These are phyloP conservation scores for Alectoria sarmentosa DNA, from an alignment of 495 filamentous ascomycete species.

Conservation along the genomic window DNA sequence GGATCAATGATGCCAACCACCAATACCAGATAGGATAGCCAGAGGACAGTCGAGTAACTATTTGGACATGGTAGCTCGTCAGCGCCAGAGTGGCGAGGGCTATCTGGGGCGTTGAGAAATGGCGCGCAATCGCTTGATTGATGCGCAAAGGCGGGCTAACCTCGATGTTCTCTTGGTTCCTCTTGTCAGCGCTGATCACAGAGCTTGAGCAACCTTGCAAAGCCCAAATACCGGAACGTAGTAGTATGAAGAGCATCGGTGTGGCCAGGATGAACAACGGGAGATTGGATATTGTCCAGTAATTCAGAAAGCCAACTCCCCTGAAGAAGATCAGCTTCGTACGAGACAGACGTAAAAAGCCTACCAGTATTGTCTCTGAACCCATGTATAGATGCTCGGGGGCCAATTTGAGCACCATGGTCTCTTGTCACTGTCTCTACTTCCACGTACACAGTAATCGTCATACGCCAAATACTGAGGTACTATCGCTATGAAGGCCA, in stretches of 20 bases:
- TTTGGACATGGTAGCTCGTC: conserved; percentile 84
- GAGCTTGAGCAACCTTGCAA: neutral
- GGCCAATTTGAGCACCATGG: conserved; percentile 66
- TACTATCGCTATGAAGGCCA: conserved; percentile 56
- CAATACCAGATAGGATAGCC: conserved; percentile 88
- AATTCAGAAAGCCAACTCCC: conserved; percentile 79
- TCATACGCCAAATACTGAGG: conserved; percentile 74
- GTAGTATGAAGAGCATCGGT: conserved; percentile 68
- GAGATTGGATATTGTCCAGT: conserved; percentile 82
- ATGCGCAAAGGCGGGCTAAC: neutral
- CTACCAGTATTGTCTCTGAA: conserved; percentile 87
- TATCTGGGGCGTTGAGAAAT: conserved; percentile 60
- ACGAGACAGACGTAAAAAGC: conserved; percentile 20
- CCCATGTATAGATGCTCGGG: conserved; percentile 87
- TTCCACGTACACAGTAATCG: conserved; percentile 52
- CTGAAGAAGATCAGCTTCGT: conserved; percentile 39
- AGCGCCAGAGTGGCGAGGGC: conserved; percentile 63
- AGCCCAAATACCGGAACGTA: conserved; percentile 50
- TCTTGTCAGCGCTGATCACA: neutral
- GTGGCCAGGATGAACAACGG: conserved; percentile 80
- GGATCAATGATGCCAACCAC: conserved; percentile 53
- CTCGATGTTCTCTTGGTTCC: neutral
- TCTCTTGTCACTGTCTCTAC: conserved; percentile 33
- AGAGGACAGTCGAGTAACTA: conserved; percentile 82
- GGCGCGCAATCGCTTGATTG: conserved; percentile 41